Evolutionary conservation across 306 rosid species (phyloP), one percentile per base, ranked within the genome.

Genomic region (Medicago ruthenica): DNA sequence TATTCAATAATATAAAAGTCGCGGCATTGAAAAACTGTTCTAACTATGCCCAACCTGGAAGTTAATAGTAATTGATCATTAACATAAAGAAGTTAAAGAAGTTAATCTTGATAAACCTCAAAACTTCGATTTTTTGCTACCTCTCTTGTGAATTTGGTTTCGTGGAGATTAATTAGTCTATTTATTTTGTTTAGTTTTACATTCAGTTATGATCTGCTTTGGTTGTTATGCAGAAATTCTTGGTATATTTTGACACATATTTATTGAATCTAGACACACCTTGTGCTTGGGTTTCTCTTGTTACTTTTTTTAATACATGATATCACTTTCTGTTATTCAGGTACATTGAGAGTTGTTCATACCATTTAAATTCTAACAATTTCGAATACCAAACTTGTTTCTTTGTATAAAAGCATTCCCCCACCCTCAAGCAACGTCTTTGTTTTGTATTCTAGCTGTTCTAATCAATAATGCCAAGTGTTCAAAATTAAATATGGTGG

Each of bases 381-480:
- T 66, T 17, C 0, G 5, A 66, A 41, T 66, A 41, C 71, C 20
- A 66, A 40, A 66, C 37, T 41, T 66, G 54, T 66, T 66, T 66
- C 71, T 41, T 41, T 4, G 11, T 14, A 3, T 13, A 67, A 44
- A 40, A 67, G 57, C 53, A 17, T 7, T 8, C 71, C 51, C 37
- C 12, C 53, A 11, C n/a, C 8, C 48, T 44, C 34, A 67, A 67
- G 71, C 73, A 24, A 67, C 57, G 14, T 41, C 53, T 21, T 67
- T 44, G 6, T 67, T 20, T 41, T 4, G 7, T 42, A 18, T 21
- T 42, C 18, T 67, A 66, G 16, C 34, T 20, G 17, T 66, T 16
- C 70, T 39, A 18, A 40, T 39, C 51, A 65, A 66, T 66, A 66
- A 66, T 66, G 27, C 18, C 71, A 41, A 41, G 40, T 21, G 53